These are phyloP conservation scores for Umbelopsis sp. DNA, from an alignment of 192 early-diverging fungal species.

Conservation along the genomic window DNA sequence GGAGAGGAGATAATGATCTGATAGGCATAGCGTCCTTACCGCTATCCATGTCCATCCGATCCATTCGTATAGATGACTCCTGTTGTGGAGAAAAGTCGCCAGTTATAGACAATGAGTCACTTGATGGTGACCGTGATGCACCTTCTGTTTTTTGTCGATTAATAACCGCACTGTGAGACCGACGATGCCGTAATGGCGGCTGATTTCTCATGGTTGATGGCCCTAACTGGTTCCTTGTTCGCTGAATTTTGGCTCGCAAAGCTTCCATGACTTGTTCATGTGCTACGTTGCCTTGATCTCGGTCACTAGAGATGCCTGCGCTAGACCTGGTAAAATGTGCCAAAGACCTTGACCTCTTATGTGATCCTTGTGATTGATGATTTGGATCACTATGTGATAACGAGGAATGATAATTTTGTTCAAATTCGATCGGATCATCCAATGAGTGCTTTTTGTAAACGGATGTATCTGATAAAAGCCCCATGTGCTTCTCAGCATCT, in stretches of 20 bases:
- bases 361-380: background rate
- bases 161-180: slow-evolving; percentile 1
- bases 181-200: slow-evolving; percentile 3
- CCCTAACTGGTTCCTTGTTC: slow-evolving; percentile 4
- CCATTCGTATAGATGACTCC: background rate
- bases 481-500: slow-evolving; percentile 10
- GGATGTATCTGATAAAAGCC: background rate
- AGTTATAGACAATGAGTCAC: background rate
- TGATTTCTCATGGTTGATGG: slow-evolving; percentile 1
- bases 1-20: too few species aligned
- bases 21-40: background rate
- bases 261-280: slow-evolving; percentile 21
- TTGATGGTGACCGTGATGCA: slow-evolving; percentile 13
- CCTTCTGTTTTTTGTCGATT: background rate
- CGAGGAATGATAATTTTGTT: background rate
- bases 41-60: background rate
- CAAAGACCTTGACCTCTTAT: slow-evolving; percentile 1
- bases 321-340: background rate
- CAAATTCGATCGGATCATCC: background rate
- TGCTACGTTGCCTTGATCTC: background rate
- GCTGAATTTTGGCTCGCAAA: slow-evolving; percentile 12
- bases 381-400: background rate
- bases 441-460: background rate
- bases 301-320: background rate
- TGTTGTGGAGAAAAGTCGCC: slow-evolving; percentile 10